Conservation (phyloP, 345 rosid species). For the Bruguiera parviflora region DNA sequence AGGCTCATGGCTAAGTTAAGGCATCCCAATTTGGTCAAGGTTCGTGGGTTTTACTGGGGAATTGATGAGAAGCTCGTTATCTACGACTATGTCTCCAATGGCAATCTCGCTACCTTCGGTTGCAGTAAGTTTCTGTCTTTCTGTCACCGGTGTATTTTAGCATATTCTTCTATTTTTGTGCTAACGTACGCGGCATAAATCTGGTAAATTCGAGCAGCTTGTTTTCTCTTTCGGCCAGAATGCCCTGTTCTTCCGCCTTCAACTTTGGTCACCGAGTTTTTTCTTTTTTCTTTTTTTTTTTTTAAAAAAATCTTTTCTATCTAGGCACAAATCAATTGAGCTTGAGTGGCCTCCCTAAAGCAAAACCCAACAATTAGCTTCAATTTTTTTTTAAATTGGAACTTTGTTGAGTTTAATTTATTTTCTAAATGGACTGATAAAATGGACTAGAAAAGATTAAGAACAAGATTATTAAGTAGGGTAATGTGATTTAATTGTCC, state of each 20-base stretch:
- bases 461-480: too few relatives aligned
- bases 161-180: not conserved
- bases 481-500: too few relatives aligned
- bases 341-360: too few relatives aligned
- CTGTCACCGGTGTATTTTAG: slow-evolving; percentile 22
- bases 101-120: slow-evolving; percentile 58
- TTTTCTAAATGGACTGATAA: too few relatives aligned
- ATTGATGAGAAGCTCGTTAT: slow-evolving; percentile 80
- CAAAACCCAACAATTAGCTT: too few relatives aligned
- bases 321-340: too few relatives aligned
- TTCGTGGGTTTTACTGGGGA: slow-evolving; percentile 88
- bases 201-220: not conserved
- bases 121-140: slow-evolving; percentile 41
- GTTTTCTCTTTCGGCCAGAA: not conserved
- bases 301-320: too few relatives aligned
- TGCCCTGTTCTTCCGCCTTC: not conserved
- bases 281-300: too few relatives aligned
- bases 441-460: too few relatives aligned
- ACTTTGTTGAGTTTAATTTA: too few relatives aligned
- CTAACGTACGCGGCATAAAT: slow-evolving; percentile 7
- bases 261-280: too few relatives aligned
- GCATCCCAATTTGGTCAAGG: slow-evolving; percentile 68
- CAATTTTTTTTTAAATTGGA: too few relatives aligned
- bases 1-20: slow-evolving; percentile 55
- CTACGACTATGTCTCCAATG: slow-evolving; percentile 67